Evolutionary conservation across 2,329 filamentous ascomycete species (phyloP).

Genomic region (Pseudogymnoascus sp.): DNA sequence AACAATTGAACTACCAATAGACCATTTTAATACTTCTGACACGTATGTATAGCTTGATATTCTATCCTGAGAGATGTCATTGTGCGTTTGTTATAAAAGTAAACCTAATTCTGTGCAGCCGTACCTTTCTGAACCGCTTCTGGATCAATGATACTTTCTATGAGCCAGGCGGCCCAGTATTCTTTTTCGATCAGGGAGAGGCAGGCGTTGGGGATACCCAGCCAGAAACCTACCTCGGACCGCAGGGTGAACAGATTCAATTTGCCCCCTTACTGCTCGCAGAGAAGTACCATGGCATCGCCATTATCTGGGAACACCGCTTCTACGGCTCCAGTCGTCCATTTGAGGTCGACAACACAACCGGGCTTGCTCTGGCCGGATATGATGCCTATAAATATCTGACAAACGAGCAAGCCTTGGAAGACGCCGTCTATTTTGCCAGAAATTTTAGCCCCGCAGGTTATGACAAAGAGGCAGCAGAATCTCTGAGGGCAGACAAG

Average conservation of each 20-base stretch:
- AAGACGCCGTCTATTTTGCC: conserved; percentile 1
- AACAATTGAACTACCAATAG: not conserved
- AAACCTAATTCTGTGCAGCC: not conserved
- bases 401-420: conserved; percentile 11
- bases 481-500: conserved; percentile 5
- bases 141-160: conserved; percentile 15
- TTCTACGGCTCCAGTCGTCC: conserved; percentile 13
- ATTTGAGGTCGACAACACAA: not conserved
- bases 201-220: not conserved
- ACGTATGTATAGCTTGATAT: not conserved
- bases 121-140: conserved; percentile 14
- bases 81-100: not conserved
- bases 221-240: not conserved
- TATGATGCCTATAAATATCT: conserved; percentile 13
- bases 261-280: conserved; percentile 12
- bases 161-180: conserved; percentile 12
- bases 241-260: not conserved
- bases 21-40: not conserved
- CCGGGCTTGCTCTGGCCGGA: conserved; percentile 5
- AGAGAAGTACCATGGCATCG: conserved; percentile 10
- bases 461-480: not conserved
- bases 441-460: not conserved
- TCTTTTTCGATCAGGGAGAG: conserved; percentile 14
- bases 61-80: not conserved
- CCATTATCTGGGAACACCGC: conserved; percentile 15